phyloP scores from a whole-genome alignment of 768 basidiomycete genomes.

The Obba rivulosa region DNA sequence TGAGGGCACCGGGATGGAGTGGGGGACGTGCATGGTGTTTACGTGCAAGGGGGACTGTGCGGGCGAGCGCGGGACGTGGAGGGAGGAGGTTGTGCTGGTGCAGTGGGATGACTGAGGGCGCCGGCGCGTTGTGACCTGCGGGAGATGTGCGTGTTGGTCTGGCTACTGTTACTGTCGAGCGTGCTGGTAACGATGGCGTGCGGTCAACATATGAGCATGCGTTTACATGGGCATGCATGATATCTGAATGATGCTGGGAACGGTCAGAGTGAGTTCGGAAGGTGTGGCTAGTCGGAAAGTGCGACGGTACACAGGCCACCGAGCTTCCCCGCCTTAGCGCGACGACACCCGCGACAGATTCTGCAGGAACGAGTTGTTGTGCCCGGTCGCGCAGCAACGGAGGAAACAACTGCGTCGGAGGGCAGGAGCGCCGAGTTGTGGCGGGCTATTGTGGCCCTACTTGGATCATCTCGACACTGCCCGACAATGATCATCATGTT shows the following conservation, averaged over 20 bases:
- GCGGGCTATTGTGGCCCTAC: background rate
- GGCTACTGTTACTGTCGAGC: too few relatives aligned
- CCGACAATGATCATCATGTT: background rate
- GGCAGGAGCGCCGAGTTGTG: too few relatives aligned
- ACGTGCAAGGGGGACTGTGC: conserved; percentile 73
- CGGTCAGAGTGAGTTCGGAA: background rate
- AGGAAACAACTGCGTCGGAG: too few relatives aligned
- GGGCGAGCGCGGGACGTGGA: conserved; percentile 46
- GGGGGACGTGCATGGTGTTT: conserved; percentile 90
- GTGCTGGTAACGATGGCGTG: too few relatives aligned
- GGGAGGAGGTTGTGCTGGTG: conserved; percentile 68
- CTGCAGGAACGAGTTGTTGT: too few relatives aligned
- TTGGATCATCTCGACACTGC: conserved; percentile 1
- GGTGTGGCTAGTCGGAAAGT: too few relatives aligned
- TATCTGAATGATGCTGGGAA: background rate
- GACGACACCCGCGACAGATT: too few relatives aligned
- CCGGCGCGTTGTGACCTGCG: background rate
- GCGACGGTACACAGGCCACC: too few relatives aligned
- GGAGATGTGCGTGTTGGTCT: too few relatives aligned
- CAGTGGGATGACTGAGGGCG: conserved; percentile 67
- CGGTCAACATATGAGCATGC: background rate
- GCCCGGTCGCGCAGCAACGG: too few relatives aligned
- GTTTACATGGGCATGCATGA: background rate
- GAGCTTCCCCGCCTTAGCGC: too few relatives aligned
- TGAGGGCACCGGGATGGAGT: conserved; percentile 75